Percentiles rank a stretch among this genome's conserved stretches.
Conservation (phyloP, 495 filamentous ascomycete species). For the Penicillium cinerascens region DNA sequence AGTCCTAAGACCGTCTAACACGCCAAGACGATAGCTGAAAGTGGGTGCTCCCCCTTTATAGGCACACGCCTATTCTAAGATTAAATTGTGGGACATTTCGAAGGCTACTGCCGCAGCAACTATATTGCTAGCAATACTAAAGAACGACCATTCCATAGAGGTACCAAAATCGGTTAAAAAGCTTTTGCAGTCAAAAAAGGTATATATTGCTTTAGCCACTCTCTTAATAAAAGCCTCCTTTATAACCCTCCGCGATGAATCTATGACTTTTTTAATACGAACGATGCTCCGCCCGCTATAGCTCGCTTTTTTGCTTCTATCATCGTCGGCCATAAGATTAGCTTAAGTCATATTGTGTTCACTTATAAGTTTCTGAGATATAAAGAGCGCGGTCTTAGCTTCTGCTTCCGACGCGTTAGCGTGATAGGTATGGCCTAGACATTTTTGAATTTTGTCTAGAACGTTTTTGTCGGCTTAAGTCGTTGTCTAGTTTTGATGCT, state of each 20-base stretch:
- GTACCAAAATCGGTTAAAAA: not conserved
- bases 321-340: constrained; percentile 17
- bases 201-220: constrained; percentile 7
- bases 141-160: constrained; percentile 19
- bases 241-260: not conserved
- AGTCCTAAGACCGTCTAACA: constrained; percentile 21
- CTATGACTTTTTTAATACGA: not conserved
- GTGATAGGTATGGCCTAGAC: constrained; percentile 24
- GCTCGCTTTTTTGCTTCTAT: constrained; percentile 11
- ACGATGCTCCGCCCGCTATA: constrained; percentile 23
- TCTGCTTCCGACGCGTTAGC: constrained; percentile 1
- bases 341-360: constrained; percentile 27
- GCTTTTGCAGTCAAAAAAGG: constrained; percentile 9
- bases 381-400: constrained; percentile 22
- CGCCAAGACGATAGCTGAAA: constrained; percentile 29
- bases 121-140: constrained; percentile 32
- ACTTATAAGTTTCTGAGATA: constrained; percentile 26
- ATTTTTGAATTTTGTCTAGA: constrained; percentile 31
- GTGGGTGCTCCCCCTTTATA: constrained; percentile 20
- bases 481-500: not conserved
- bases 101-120: constrained; percentile 30
- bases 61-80: constrained; percentile 22
- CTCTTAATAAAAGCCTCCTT: constrained; percentile 5
- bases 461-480: constrained; percentile 10
- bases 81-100: constrained; percentile 28